Evolutionary conservation across 169 alveolate genomes (phyloP).

Genomic region (Plasmodium vinckei): DNA sequence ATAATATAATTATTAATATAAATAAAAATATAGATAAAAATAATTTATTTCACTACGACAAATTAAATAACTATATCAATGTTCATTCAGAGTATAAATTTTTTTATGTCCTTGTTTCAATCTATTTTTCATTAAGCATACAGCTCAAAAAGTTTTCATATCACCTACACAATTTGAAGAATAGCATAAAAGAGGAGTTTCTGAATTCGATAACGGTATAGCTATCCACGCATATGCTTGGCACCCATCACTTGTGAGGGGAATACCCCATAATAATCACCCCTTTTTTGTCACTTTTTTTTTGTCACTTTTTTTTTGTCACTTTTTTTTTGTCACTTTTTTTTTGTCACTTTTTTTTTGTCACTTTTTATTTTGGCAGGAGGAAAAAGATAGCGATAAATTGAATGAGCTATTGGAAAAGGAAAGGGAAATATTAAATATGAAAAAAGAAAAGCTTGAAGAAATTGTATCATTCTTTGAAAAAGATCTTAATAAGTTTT

Average conservation of each 20-base stretch:
- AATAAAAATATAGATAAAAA: constrained; percentile 18
- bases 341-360: no score
- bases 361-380: constrained; percentile 11
- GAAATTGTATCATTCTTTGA: constrained; percentile 42
- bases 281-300: no score
- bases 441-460: constrained; percentile 41
- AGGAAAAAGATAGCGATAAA: constrained; percentile 46
- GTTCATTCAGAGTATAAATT: constrained; percentile 61
- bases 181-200: constrained; percentile 23
- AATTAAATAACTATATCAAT: constrained; percentile 41
- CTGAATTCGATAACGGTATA: constrained; percentile 44
- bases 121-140: constrained; percentile 53
- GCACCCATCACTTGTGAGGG: no score
- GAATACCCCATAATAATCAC: no score
- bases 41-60: constrained; percentile 21
- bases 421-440: constrained; percentile 17
- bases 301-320: not conserved
- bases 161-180: constrained; percentile 22
- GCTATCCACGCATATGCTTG: no score
- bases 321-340: no score
- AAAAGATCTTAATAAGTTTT: constrained; percentile 37
- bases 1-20: constrained; percentile 14
- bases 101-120: constrained; percentile 24
- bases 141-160: constrained; percentile 5
- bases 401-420: constrained; percentile 48